Conservation (phyloP, 495 filamentous ascomycete genomes). For the Penicillium lividum region DNA sequence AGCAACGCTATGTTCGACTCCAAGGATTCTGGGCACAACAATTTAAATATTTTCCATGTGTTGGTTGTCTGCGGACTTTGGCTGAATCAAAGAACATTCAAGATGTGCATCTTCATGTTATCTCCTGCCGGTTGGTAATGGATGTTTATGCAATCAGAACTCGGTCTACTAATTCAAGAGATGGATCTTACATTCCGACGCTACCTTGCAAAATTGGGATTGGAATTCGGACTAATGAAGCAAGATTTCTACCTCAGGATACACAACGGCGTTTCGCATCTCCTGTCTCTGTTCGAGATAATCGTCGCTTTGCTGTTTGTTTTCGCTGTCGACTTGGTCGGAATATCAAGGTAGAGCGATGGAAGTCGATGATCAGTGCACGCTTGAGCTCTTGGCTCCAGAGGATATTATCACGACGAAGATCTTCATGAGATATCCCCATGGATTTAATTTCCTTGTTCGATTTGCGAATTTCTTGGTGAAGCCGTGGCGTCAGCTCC, state of each 20-base stretch:
- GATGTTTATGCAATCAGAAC: too few relatives aligned
- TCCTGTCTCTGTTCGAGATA: conserved; percentile 11
- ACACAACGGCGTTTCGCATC: conserved; percentile 16
- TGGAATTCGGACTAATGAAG: too few relatives aligned
- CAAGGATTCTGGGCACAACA: too few relatives aligned
- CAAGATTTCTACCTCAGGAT: not conserved
- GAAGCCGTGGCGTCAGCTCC: conserved; percentile 14
- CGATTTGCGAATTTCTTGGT: conserved; percentile 16
- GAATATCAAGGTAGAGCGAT: conserved; percentile 23
- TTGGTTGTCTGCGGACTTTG: too few relatives aligned
- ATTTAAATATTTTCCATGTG: too few relatives aligned
- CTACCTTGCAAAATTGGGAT: too few relatives aligned
- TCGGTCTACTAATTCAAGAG: too few relatives aligned
- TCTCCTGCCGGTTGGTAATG: too few relatives aligned
- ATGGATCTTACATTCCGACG: too few relatives aligned
- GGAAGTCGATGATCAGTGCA: conserved; percentile 38
- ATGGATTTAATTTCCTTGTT: conserved; percentile 23
- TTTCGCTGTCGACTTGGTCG: conserved; percentile 11
- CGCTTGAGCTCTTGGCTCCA: conserved; percentile 32
- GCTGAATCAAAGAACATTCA: too few relatives aligned
- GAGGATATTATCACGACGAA: conserved; percentile 30
- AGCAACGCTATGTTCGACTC: too few relatives aligned
- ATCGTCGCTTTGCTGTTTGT: conserved; percentile 13
- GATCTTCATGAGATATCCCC: conserved; percentile 23
- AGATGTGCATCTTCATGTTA: too few relatives aligned